Conservation (phyloP, 805 yeast species). For the Ascoidea rubescens region DNA sequence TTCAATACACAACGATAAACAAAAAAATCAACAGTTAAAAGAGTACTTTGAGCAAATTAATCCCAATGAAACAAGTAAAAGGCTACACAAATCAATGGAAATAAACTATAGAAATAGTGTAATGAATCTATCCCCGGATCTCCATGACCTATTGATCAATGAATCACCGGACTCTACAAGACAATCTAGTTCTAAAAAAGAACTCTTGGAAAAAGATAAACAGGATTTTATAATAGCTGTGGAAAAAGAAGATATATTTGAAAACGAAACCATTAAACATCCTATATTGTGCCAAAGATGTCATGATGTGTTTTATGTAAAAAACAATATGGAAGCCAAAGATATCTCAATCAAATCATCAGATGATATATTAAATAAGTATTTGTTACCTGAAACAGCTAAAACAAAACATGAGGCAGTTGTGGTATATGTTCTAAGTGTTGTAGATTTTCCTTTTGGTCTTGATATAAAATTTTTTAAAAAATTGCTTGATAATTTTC, state of each 20-base stretch:
- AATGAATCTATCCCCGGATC: not conserved
- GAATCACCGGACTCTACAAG: conserved; percentile 1
- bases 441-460: not conserved
- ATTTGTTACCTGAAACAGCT: not conserved
- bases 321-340: too few relatives aligned
- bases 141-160: conserved; percentile 4
- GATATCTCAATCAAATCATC: not conserved
- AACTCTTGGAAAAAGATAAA: not conserved
- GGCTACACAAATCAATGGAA: not conserved
- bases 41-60: too few relatives aligned
- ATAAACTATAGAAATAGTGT: not conserved
- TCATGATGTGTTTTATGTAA: not conserved
- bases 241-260: not conserved
- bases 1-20: not conserved
- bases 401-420: not conserved
- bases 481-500: not conserved
- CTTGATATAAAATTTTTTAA: too few relatives aligned
- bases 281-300: conserved; percentile 1
- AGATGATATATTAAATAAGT: not conserved
- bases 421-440: not conserved
- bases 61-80: not conserved
- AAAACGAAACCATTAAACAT: conserved; percentile 3
- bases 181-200: not conserved
- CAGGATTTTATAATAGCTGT: not conserved
- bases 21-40: too few relatives aligned